Percentiles rank a stretch among this genome's conserved stretches.
Evolutionary conservation across 169 alveolate genomes (phyloP).

Genomic region (Plasmodium adleri): DNA sequence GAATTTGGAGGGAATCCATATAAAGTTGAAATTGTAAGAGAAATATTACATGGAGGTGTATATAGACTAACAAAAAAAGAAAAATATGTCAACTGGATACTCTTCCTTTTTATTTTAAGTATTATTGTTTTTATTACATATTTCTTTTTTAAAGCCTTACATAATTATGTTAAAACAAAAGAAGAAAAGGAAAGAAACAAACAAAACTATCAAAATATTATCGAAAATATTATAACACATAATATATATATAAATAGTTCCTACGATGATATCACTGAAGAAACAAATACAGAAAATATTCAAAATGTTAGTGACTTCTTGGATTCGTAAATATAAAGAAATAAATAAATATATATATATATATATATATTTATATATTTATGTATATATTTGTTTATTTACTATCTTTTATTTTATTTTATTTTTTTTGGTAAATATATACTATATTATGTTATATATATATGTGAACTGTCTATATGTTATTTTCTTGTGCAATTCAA

Average conservation of each 20-base stretch:
- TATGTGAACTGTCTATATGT: no score
- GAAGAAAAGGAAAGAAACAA: conserved; percentile 70
- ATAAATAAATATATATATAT: no score
- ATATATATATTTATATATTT: no score
- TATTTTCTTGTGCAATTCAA: no score
- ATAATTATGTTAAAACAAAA: conserved; percentile 51
- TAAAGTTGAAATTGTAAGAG: conserved; percentile 62
- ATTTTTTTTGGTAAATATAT: neutral
- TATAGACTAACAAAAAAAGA: conserved; percentile 67
- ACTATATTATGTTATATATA: no score
- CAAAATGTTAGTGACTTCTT: conserved; percentile 75
- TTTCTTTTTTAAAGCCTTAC: conserved; percentile 62
- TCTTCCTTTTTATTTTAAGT: conserved; percentile 63
- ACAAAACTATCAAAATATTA: conserved; percentile 71
- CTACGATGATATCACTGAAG: conserved; percentile 53
- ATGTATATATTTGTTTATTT: neutral
- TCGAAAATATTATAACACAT: conserved; percentile 73
- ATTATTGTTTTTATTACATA: conserved; percentile 49
- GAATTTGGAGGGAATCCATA: conserved; percentile 76
- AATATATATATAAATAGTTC: conserved; percentile 70
- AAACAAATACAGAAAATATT: conserved; percentile 49
- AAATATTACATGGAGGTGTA: conserved; percentile 71
- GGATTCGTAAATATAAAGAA: conserved; percentile 14
- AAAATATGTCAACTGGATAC: conserved; percentile 64
- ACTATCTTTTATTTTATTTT: neutral